Conservation (phyloP, 352 stramenopile genomes). For the Phytophthora sp. region DNA sequence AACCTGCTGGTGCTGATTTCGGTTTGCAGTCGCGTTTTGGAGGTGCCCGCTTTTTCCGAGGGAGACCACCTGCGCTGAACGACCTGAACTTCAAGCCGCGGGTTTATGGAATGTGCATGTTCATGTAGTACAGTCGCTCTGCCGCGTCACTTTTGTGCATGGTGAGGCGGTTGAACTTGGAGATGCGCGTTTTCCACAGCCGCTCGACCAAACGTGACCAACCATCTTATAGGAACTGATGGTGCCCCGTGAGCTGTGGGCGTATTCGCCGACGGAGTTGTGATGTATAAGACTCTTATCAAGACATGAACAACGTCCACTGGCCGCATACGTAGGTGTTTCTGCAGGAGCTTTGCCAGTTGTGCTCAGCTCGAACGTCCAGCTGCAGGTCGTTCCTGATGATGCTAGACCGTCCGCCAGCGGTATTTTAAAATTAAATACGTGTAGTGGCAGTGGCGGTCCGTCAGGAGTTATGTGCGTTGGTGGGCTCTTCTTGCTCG, state of each 20-base stretch:
- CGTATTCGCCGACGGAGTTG: conserved; percentile 1
- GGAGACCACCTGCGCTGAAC: too few species aligned
- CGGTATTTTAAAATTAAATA: too few species aligned
- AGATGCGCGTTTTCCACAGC: conserved; percentile 27
- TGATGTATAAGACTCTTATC: too few species aligned
- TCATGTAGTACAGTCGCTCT: conserved; percentile 4
- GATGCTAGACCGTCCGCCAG: too few species aligned
- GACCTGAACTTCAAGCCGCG: conserved; percentile 17
- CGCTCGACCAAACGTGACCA: conserved; percentile 20
- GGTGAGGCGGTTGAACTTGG: conserved; percentile 26
- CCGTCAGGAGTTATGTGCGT: conserved; percentile 11
- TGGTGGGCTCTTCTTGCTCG: conserved; percentile 16
- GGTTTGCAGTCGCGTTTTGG: too few species aligned
- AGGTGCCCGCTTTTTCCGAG: too few species aligned
- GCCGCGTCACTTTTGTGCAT: conserved; percentile 21
- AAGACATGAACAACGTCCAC: background rate
- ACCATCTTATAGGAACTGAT: background rate
- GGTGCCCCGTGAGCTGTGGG: background rate
- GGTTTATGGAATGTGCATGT: background rate
- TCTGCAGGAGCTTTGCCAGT: too few species aligned
- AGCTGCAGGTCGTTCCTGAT: background rate
- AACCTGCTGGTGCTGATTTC: too few species aligned
- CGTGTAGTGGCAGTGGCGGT: too few species aligned
- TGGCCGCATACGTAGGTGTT: too few species aligned
- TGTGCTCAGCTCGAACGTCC: background rate